Evolutionary conservation across 2,329 filamentous ascomycete genomes (phyloP).

Genomic region (Epichloe aotearoae): DNA sequence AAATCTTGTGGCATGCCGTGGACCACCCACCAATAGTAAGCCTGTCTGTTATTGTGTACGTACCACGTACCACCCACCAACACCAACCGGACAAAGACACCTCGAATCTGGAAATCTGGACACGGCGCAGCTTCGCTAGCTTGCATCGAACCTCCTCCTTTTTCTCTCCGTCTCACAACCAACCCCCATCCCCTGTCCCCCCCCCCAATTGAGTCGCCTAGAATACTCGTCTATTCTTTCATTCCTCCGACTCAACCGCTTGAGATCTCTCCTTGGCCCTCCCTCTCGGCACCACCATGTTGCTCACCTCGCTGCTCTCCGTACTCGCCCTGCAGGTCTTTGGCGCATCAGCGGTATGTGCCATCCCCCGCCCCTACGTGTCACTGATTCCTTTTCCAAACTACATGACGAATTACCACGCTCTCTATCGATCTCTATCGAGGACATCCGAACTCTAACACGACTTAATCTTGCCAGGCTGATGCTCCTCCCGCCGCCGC

Average conservation of each 20-base stretch:
- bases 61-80: too few species aligned
- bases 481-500: conserved; percentile 5
- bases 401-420: too few species aligned
- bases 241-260: background rate
- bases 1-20: too few species aligned
- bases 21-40: too few species aligned
- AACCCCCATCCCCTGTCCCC: background rate
- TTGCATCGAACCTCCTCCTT: background rate
- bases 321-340: conserved; percentile 6
- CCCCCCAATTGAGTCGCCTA: conserved; percentile 1
- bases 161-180: background rate
- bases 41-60: too few species aligned
- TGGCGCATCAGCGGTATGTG: conserved; percentile 5
- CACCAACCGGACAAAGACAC: too few species aligned
- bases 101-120: background rate
- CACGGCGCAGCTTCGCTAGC: background rate
- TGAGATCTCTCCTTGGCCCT: background rate
- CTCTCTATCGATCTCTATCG: too few species aligned
- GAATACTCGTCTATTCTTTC: background rate
- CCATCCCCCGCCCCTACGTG: background rate
- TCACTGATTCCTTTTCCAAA: background rate
- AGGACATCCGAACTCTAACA: background rate
- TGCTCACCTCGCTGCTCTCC: conserved; percentile 6
- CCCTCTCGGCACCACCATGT: background rate
- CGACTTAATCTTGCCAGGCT: background rate